These are phyloP conservation scores for Magnusiomyces suaveolens DNA, from an alignment of 1,139 yeast species.

Conservation along the genomic window DNA sequence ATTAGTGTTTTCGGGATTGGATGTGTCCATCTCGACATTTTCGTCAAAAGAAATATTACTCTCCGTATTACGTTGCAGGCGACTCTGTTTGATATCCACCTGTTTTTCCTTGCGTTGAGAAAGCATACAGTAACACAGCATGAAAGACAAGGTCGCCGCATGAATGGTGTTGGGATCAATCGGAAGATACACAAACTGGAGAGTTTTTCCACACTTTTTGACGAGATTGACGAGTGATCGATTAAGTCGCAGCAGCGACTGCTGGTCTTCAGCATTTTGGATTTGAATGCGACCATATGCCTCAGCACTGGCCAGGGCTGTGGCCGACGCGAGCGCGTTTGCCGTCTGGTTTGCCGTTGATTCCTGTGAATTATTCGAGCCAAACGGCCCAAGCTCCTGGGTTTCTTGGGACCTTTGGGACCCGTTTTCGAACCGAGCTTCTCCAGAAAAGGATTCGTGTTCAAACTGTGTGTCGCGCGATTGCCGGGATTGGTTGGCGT, in stretches of 20 bases:
- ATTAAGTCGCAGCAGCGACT: not conserved
- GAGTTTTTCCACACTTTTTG: not conserved
- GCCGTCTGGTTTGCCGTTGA: no score
- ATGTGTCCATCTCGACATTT: no score
- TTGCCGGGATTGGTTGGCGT: no score
- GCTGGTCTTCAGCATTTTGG: not conserved
- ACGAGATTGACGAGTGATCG: not conserved
- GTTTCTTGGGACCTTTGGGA: no score
- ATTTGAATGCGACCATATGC: not conserved
- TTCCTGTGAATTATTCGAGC: no score
- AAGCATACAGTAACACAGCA: not conserved
- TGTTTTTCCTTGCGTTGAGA: not conserved
- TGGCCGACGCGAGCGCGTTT: not conserved
- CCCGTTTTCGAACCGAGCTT: no score
- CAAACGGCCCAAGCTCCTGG: no score
- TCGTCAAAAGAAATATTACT: no score
- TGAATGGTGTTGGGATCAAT: not conserved
- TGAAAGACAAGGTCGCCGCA: not conserved
- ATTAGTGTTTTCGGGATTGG: no score
- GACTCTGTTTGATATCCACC: no score
- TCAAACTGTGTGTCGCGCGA: no score
- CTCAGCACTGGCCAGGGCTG: not conserved
- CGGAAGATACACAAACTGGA: slow-evolving; percentile 3
- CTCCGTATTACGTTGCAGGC: no score
- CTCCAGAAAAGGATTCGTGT: not conserved